Conservation (phyloP, 176 grass and related monocot genomes). For the Oryza meyeriana region DNA sequence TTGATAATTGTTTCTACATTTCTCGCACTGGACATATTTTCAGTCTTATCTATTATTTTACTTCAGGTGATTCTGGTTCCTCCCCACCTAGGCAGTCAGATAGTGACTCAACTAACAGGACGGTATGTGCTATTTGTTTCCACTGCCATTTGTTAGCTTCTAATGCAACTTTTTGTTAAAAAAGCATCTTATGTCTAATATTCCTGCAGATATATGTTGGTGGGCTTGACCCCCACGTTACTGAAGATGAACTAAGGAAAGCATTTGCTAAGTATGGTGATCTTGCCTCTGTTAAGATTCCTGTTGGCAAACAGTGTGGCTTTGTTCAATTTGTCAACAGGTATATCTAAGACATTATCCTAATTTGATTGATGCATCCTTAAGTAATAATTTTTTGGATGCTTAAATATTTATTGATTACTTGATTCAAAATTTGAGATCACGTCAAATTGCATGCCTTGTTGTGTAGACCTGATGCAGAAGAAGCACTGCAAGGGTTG, state of each 20-base stretch:
- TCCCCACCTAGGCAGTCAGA: slow-evolving; percentile 55
- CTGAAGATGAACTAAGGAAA: slow-evolving; percentile 86
- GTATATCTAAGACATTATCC: slow-evolving; percentile 37
- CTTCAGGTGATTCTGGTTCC: slow-evolving; percentile 50
- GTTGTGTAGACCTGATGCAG: slow-evolving; percentile 71
- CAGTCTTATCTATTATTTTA: slow-evolving; percentile 18
- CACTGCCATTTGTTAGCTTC: neutral
- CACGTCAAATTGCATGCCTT: neutral
- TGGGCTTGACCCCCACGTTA: slow-evolving; percentile 68
- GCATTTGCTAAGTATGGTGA: slow-evolving; percentile 85
- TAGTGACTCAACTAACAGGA: slow-evolving; percentile 51
- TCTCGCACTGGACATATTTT: neutral
- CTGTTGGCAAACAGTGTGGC: slow-evolving; percentile 85
- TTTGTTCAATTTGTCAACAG: slow-evolving; percentile 94
- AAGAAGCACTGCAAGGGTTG: slow-evolving; percentile 89
- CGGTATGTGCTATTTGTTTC: slow-evolving; percentile 31
- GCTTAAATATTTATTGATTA: neutral
- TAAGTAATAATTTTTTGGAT: neutral
- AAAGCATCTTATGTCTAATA: neutral
- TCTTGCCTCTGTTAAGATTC: slow-evolving; percentile 92
- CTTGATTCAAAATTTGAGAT: slow-evolving; percentile 7
- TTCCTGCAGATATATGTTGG: slow-evolving; percentile 87
- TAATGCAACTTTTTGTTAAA: neutral
- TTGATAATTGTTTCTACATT: neutral
- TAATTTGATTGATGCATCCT: neutral